A percentile compares a stretch with the other conserved stretches of the same genome.
These are phyloP conservation scores for Aethionema arabicum DNA, from an alignment of 345 rosid genomes.

Conservation along the genomic window DNA sequence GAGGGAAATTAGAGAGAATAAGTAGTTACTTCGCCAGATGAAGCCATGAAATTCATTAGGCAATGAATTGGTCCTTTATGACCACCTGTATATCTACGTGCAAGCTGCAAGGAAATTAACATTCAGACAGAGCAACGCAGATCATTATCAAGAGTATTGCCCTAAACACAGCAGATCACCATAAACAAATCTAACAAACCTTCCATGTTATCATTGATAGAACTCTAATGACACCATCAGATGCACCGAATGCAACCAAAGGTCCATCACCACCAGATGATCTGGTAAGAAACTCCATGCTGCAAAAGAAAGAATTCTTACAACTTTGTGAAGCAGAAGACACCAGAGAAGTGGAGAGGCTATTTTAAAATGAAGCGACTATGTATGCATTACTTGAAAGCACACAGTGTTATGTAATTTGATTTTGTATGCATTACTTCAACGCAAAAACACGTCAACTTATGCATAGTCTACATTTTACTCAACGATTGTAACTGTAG, in stretches of 20 bases:
- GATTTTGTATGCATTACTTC: background rate
- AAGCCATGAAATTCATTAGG: conserved; percentile 96
- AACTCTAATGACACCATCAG: conserved; percentile 98
- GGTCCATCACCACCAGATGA: conserved; percentile 88
- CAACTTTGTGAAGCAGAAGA: conserved; percentile 18
- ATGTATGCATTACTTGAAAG: background rate
- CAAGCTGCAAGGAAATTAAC: conserved; percentile 64
- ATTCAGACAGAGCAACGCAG: conserved; percentile 19
- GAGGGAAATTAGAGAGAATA: conserved; percentile 15
- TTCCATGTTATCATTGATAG: conserved; percentile 99
- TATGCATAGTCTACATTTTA: conserved; percentile 12
- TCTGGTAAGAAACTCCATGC: conserved; percentile 93
- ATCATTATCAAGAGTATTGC: conserved; percentile 20
- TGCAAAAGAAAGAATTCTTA: conserved; percentile 38
- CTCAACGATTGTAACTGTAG: conserved; percentile 8
- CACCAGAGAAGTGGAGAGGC: background rate
- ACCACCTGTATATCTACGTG: conserved; percentile 92
- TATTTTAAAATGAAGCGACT: background rate
- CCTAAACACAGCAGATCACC: conserved; percentile 10
- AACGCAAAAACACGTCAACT: conserved; percentile 4
- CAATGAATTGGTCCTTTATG: conserved; percentile 95
- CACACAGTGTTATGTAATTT: too few species aligned
- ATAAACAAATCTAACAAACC: conserved; percentile 46
- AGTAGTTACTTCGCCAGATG: conserved; percentile 87
- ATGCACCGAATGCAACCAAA: conserved; percentile 95